Evolutionary conservation across 106 monocot species (phyloP).

Genomic region (Gastrodia elata): DNA sequence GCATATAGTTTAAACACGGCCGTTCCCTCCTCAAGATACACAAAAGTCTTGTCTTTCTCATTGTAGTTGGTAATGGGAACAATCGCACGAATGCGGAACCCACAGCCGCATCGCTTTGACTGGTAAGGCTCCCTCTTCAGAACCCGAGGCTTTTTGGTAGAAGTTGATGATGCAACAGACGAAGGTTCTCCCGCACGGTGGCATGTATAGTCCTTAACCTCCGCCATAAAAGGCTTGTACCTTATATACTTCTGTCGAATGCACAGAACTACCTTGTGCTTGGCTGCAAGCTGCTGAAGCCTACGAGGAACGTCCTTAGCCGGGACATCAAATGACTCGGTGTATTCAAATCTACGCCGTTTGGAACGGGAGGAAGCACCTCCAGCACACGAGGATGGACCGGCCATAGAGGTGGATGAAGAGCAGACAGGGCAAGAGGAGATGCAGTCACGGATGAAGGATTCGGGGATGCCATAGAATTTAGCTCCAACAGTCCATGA

Average conservation of each 20-base stretch:
- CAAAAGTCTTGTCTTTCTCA: constrained; percentile 96
- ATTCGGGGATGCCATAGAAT: constrained; percentile 95
- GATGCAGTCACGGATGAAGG: constrained; percentile 77
- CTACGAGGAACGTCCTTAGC: constrained; percentile 66
- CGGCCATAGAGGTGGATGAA: constrained; percentile 12
- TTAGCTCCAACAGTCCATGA: constrained; percentile 96
- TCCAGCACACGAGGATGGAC: not conserved
- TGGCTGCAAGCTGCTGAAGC: constrained; percentile 82
- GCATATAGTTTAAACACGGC: constrained; percentile 96
- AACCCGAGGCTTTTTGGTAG: constrained; percentile 55
- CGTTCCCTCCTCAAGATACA: constrained; percentile 87
- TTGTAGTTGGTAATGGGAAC: constrained; percentile 93
- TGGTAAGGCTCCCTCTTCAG: constrained; percentile 93
- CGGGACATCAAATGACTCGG: constrained; percentile 87
- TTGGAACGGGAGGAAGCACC: constrained; percentile 33
- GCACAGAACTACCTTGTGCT: constrained; percentile 96
- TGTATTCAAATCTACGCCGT: constrained; percentile 84
- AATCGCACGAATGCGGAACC: constrained; percentile 89
- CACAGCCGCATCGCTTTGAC: constrained; percentile 94
- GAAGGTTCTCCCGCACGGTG: constrained; percentile 90
- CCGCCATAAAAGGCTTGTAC: constrained; percentile 97
- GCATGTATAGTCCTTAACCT: constrained; percentile 98
- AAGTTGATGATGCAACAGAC: constrained; percentile 17
- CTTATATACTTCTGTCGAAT: constrained; percentile 94
- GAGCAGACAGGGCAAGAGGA: constrained; percentile 67